Evolutionary conservation across 2,329 filamentous ascomycete genomes (phyloP).

Genomic region (Pseudocercospora musae): DNA sequence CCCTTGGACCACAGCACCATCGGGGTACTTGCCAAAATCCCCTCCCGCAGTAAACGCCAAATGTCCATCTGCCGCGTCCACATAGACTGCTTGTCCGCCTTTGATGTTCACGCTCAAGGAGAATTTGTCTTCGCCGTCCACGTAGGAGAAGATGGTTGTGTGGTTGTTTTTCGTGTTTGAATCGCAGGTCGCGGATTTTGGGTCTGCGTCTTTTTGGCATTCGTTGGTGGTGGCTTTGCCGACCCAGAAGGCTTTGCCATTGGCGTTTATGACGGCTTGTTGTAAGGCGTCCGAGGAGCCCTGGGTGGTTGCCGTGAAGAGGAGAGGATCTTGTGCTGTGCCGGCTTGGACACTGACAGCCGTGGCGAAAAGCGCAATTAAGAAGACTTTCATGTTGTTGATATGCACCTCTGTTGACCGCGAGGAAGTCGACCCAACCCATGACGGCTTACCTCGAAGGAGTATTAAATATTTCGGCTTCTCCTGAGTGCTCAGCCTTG

Average conservation of each 20-base stretch:
- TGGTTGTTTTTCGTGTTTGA: constrained; percentile 3
- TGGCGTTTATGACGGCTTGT: neutral
- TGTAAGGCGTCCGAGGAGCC: neutral
- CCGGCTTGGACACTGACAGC: constrained; percentile 17
- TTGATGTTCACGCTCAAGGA: neutral
- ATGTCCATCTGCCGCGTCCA: neutral
- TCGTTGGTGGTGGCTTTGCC: neutral
- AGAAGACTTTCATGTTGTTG: neutral
- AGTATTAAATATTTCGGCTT: neutral
- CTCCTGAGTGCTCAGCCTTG: too few species aligned
- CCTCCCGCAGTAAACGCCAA: neutral
- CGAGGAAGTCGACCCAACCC: neutral
- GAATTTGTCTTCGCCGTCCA: neutral
- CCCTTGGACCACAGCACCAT: neutral
- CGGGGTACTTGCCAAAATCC: neutral
- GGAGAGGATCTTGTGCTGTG: neutral
- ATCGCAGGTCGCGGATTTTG: neutral
- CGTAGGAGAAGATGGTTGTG: constrained; percentile 3
- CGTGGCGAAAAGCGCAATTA: constrained; percentile 1
- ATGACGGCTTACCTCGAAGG: neutral
- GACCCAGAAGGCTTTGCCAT: constrained; percentile 1
- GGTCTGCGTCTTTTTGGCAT: neutral
- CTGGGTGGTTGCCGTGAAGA: neutral
- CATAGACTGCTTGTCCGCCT: constrained; percentile 4
- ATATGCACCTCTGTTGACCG: neutral